Conservation (phyloP, 2,329 filamentous ascomycete species). For the Tolypocladium nubicola region DNA sequence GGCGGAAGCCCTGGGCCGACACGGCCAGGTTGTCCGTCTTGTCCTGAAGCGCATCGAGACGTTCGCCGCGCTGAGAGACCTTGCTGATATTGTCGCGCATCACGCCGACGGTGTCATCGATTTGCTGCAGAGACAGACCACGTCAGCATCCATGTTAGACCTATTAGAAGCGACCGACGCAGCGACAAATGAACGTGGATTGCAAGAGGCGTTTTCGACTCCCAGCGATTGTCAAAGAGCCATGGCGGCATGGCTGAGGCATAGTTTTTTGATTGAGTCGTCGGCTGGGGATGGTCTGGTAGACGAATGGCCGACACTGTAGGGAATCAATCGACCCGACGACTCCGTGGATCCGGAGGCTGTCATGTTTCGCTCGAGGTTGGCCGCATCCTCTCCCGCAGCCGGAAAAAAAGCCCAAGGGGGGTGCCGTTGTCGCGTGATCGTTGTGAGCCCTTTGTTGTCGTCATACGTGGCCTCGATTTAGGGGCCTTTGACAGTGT, state of each 20-base stretch:
- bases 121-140: constrained; percentile 57
- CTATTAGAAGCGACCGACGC: background rate
- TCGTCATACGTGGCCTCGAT: background rate
- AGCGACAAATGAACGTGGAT: background rate
- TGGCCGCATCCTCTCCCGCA: background rate
- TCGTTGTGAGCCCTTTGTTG: background rate
- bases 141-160: constrained; percentile 3
- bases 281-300: background rate
- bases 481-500: background rate
- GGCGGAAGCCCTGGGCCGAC: constrained; percentile 90
- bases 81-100: constrained; percentile 99
- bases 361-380: background rate
- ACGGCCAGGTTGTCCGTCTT: constrained; percentile 91
- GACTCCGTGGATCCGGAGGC: background rate
- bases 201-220: background rate
- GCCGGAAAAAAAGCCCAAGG: background rate
- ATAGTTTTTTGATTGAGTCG: background rate
- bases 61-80: constrained; percentile 84
- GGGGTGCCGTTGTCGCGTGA: background rate
- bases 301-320: background rate
- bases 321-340: background rate
- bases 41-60: constrained; percentile 78
- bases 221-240: background rate
- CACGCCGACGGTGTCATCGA: constrained; percentile 86
- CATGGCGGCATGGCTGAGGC: too few relatives aligned